Evolutionary conservation across 768 basidiomycete species (phyloP).

Genomic region (Tricholoma bakamatsutake): DNA sequence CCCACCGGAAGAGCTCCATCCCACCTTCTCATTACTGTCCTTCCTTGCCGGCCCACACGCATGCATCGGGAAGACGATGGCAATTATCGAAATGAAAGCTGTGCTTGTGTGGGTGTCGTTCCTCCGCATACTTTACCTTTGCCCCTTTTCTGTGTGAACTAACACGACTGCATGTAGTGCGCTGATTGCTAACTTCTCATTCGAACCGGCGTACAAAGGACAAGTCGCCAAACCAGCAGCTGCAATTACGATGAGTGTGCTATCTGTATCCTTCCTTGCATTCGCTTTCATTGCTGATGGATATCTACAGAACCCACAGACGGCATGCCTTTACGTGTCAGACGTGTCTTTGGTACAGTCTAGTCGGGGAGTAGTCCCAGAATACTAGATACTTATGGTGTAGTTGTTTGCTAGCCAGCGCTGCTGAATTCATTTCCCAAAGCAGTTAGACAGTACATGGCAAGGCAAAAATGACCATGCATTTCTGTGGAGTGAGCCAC

Average conservation of each 20-base stretch:
- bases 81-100: constrained; percentile 38
- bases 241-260: constrained; percentile 44
- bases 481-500: too few species aligned
- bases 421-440: too few species aligned
- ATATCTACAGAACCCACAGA: constrained; percentile 1
- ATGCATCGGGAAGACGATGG: constrained; percentile 41
- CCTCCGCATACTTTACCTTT: neutral
- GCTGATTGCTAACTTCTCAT: constrained; percentile 38
- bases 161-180: constrained; percentile 16
- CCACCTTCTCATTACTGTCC: constrained; percentile 30
- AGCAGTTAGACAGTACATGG: too few species aligned
- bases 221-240: constrained; percentile 36
- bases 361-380: neutral
- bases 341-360: neutral
- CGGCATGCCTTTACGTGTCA: constrained; percentile 1
- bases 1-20: constrained; percentile 28
- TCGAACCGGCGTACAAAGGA: constrained; percentile 34
- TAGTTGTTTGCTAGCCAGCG: too few species aligned
- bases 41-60: constrained; percentile 38
- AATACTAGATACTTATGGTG: too few species aligned
- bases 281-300: neutral
- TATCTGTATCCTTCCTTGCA: neutral
- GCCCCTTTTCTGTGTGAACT: neutral
- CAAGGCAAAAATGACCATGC: too few species aligned
- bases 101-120: constrained; percentile 25